These are phyloP conservation scores for Jasminum sambac DNA, from an alignment of 257 asterid species.

Conservation along the genomic window DNA sequence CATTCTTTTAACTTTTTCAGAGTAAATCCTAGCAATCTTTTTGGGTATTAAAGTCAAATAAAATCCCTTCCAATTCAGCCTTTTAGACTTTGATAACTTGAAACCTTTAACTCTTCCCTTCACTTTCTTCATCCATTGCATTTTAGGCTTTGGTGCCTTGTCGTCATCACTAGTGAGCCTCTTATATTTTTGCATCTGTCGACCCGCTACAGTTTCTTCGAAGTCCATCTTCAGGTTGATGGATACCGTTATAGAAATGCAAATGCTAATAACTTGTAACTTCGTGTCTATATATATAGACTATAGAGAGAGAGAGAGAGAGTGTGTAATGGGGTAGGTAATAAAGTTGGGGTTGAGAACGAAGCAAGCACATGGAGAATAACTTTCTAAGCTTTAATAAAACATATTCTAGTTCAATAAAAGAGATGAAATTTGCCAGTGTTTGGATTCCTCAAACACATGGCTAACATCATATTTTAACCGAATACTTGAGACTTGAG, in stretches of 20 bases:
- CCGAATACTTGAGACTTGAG: conserved; percentile 25
- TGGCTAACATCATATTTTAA: conserved; percentile 49
- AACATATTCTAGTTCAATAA: conserved; percentile 26
- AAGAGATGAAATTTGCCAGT: conserved; percentile 37
- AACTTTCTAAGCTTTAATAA: conserved; percentile 22
- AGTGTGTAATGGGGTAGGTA: not conserved
- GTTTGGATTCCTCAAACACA: conserved; percentile 45
- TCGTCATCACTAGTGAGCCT: conserved; percentile 41
- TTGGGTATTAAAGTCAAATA: conserved; percentile 33
- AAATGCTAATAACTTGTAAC: no score
- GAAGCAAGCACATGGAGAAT: conserved; percentile 43
- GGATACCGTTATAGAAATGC: not conserved
- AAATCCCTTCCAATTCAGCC: conserved; percentile 60
- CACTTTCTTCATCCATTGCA: conserved; percentile 40
- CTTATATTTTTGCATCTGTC: conserved; percentile 35
- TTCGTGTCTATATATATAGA: no score
- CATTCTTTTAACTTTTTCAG: conserved; percentile 35
- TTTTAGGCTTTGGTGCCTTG: conserved; percentile 30
- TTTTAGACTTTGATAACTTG: conserved; percentile 43
- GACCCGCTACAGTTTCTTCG: conserved; percentile 17
- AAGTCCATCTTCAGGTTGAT: conserved; percentile 18
- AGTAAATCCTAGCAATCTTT: conserved; percentile 34
- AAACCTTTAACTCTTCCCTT: conserved; percentile 55
- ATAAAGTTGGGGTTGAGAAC: not conserved
- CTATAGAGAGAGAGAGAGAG: conserved; percentile 23